Conservation (phyloP, 148 eudicot genomes). For the Arctostaphylos glauca region DNA sequence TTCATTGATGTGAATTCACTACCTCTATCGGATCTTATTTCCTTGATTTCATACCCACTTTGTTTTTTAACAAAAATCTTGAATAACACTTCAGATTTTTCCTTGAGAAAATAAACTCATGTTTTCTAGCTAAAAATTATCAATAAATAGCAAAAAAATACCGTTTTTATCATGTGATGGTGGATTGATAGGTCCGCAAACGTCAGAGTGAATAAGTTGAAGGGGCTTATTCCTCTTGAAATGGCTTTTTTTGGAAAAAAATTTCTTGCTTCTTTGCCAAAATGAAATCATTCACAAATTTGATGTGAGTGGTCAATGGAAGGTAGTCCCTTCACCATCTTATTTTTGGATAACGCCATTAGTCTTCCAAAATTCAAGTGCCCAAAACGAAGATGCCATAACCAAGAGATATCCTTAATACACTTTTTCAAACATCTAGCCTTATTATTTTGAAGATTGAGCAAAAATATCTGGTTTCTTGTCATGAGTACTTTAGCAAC, state of each 20-base stretch:
- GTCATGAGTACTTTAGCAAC: too few species aligned
- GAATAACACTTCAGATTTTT: background rate
- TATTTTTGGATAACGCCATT: background rate
- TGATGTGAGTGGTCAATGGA: background rate
- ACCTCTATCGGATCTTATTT: too few species aligned
- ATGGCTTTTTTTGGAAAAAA: background rate
- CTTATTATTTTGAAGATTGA: background rate
- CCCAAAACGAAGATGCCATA: background rate
- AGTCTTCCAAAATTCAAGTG: background rate
- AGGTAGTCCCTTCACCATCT: background rate
- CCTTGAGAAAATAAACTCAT: background rate
- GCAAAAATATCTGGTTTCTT: too few species aligned
- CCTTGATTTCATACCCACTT: too few species aligned
- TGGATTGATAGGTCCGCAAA: background rate
- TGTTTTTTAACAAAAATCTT: background rate
- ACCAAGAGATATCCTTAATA: background rate
- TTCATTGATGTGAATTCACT: background rate
- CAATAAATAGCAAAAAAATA: background rate
- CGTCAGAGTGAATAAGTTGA: background rate
- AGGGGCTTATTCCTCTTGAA: background rate
- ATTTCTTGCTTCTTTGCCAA: background rate
- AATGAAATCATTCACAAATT: background rate
- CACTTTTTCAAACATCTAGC: background rate
- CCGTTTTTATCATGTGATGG: background rate
- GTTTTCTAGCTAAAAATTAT: background rate